Percentiles rank a stretch among this genome's conserved stretches.
Evolutionary conservation across 768 basidiomycete species (phyloP).

Genomic region (Amanita fuliginea): DNA sequence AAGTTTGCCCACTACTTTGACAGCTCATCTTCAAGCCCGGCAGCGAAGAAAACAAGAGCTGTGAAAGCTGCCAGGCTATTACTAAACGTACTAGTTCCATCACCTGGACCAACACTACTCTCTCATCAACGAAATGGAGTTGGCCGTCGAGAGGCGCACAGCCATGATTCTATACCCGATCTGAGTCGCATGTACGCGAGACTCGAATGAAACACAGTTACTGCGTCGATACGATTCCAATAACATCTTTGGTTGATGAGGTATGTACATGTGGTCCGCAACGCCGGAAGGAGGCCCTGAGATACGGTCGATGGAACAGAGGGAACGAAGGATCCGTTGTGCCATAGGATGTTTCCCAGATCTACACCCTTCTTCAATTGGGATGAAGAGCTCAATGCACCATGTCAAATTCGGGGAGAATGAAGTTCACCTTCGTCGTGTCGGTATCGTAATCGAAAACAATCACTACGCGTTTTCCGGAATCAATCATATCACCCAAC

Average conservation of each 20-base stretch:
- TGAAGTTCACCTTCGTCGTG: slow-evolving; percentile 30
- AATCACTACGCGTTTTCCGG: slow-evolving; percentile 46
- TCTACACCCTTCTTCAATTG: slow-evolving; percentile 11
- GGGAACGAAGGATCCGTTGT: slow-evolving; percentile 39
- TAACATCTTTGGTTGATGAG: slow-evolving; percentile 42
- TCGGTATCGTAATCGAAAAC: slow-evolving; percentile 47
- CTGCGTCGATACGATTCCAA: slow-evolving; percentile 26
- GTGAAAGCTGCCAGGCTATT: too few species aligned
- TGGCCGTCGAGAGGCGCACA: too few species aligned
- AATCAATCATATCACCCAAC: slow-evolving; percentile 49
- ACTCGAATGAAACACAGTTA: slow-evolving; percentile 7
- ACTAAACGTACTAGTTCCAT: too few species aligned
- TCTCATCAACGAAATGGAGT: too few species aligned
- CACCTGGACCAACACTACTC: too few species aligned
- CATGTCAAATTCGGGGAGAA: slow-evolving; percentile 49
- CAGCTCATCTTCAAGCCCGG: too few species aligned
- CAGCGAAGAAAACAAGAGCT: too few species aligned
- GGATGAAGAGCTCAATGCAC: slow-evolving; percentile 14
- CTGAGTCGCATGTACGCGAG: too few species aligned
- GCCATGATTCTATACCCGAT: slow-evolving; percentile 21
- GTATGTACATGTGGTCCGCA: slow-evolving; percentile 42
- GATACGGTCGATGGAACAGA: slow-evolving; percentile 41
- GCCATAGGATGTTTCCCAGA: slow-evolving; percentile 50
- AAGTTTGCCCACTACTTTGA: too few species aligned
- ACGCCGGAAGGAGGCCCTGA: slow-evolving; percentile 34